These are phyloP conservation scores for Clonostachys byssicola DNA, from an alignment of 2,329 filamentous ascomycete species.

Conservation along the genomic window DNA sequence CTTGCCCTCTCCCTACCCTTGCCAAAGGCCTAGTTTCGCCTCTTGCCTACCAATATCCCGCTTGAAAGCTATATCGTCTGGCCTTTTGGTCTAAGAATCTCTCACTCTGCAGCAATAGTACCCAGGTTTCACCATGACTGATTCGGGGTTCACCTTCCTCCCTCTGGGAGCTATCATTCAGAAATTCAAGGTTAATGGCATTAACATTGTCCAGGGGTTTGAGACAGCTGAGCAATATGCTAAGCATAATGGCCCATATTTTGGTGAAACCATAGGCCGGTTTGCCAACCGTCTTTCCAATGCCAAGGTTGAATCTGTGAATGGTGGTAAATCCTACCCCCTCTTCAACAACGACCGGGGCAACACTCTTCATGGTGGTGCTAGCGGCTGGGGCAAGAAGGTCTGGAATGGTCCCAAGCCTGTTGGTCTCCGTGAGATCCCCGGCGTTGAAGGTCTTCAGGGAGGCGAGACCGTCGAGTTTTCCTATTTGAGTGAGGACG, in stretches of 20 bases:
- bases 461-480: constrained; percentile 67
- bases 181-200: constrained; percentile 69
- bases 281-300: constrained; percentile 75
- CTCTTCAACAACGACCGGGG: constrained; percentile 73
- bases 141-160: constrained; percentile 60
- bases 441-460: constrained; percentile 44
- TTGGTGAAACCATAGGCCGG: constrained; percentile 90
- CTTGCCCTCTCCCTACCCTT: too few relatives aligned
- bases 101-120: too few relatives aligned
- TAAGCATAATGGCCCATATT: constrained; percentile 72
- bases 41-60: too few relatives aligned
- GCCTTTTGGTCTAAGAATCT: too few relatives aligned
- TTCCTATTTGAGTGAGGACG: constrained; percentile 65
- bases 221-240: constrained; percentile 71
- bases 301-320: constrained; percentile 68
- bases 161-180: constrained; percentile 78
- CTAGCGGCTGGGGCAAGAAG: constrained; percentile 76
- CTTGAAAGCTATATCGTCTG: too few relatives aligned
- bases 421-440: constrained; percentile 44
- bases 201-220: constrained; percentile 89
- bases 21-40: too few relatives aligned
- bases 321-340: constrained; percentile 61
- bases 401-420: constrained; percentile 69
- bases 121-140: constrained; percentile 24
- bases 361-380: constrained; percentile 73